A percentile compares a stretch with the other conserved stretches of the same genome.
phyloP scores from a whole-genome alignment of 345 rosid species.

The Salix koriyanagi region DNA sequence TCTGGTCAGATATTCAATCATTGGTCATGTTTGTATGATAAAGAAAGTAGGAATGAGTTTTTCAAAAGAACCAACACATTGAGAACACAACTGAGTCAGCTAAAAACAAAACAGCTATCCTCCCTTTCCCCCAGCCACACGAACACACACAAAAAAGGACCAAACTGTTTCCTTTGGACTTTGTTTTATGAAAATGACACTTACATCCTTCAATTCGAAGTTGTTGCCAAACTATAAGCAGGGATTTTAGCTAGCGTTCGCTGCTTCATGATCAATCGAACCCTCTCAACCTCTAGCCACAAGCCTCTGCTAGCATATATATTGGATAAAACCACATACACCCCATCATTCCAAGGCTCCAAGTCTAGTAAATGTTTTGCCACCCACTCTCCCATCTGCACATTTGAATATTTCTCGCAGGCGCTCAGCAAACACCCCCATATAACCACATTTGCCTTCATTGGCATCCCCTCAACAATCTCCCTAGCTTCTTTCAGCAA shows the following conservation, averaged over 20 bases:
- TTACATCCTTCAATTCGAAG: slow-evolving; percentile 13
- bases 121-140: no score
- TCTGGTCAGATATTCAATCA: no score
- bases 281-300: slow-evolving; percentile 76
- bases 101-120: no score
- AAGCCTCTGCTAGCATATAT: slow-evolving; percentile 64
- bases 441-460: slow-evolving; percentile 67
- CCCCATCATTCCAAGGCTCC: slow-evolving; percentile 86
- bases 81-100: no score
- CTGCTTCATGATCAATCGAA: slow-evolving; percentile 58
- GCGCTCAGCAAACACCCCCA: slow-evolving; percentile 93
- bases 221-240: slow-evolving; percentile 55
- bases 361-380: slow-evolving; percentile 55
- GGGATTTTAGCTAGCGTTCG: slow-evolving; percentile 52
- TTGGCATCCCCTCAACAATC: slow-evolving; percentile 68
- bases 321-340: slow-evolving; percentile 74
- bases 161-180: no score
- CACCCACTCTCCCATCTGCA: slow-evolving; percentile 81
- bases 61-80: no score
- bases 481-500: slow-evolving; percentile 60
- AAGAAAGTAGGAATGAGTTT: no score
- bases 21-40: no score
- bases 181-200: no score
- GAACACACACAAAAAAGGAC: no score
- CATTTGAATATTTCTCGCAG: slow-evolving; percentile 77